These are phyloP conservation scores for Trametes versicolor DNA, from an alignment of 1,284 basidiomycete genomes.

Conservation along the genomic window DNA sequence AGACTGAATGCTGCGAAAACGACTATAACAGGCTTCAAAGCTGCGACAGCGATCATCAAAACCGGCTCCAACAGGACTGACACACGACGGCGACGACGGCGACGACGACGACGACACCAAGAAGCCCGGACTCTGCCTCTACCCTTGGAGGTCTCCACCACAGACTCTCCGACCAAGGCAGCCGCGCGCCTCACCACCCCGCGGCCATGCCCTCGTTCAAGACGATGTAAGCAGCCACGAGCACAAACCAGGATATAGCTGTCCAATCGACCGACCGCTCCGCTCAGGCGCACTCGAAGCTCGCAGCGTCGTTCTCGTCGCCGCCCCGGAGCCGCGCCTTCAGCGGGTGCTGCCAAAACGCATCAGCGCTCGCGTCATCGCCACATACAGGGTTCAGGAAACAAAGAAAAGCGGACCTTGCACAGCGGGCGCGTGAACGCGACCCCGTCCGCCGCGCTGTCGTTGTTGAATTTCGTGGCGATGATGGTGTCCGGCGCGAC, in stretches of 20 bases:
- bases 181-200: conserved; percentile 21
- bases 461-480: conserved; percentile 38
- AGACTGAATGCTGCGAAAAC: conserved; percentile 7
- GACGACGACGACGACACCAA: not conserved
- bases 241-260: too few relatives aligned
- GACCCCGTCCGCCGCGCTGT: conserved; percentile 36
- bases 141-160: too few relatives aligned
- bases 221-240: too few relatives aligned
- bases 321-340: too few relatives aligned
- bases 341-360: too few relatives aligned
- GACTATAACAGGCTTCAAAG: not conserved
- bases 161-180: not conserved
- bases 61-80: not conserved
- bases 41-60: conserved; percentile 3
- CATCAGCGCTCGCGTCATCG: too few relatives aligned
- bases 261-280: too few relatives aligned
- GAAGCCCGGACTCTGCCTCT: not conserved
- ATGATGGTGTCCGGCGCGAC: conserved; percentile 46
- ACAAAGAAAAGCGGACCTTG: too few relatives aligned
- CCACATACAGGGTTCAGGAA: not conserved
- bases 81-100: too few relatives aligned
- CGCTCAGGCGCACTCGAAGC: too few relatives aligned
- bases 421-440: conserved; percentile 41
- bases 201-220: conserved; percentile 30
- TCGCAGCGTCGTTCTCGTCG: too few relatives aligned